Evolutionary conservation across 306 rosid species (phyloP), one percentile per base, ranked within the genome.

Genomic region (Fragaria iinumae): DNA sequence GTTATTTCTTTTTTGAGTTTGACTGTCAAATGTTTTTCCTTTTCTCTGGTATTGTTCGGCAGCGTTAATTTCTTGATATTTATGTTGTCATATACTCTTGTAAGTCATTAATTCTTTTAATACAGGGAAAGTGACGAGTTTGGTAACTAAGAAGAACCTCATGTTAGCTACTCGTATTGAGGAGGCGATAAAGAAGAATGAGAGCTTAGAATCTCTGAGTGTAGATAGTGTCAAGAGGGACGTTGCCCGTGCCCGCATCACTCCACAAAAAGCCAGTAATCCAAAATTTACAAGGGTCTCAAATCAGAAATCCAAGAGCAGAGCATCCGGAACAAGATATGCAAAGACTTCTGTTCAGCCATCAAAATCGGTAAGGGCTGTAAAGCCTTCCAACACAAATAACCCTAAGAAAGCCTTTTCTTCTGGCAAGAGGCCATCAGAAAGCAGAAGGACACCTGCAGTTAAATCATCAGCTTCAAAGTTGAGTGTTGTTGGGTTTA

Each of bases 91-190:
- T 55, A 20, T 57, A 53, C n/a, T 36, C 17, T 41, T 7, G 21
- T 39, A 75, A 73, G 77, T 29, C 70, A 32, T 32, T 14, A 25
- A 55, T 64, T 76, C 36, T 67, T 79, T 20, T 41, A 25, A 25
- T 84, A 71, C 87, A 95, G 99, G 99, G 86, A 95, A 92, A 80
- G 97, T 95, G 80, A 95, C 99, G 10, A 92, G 99, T 84, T 87
- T 95, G 89, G 89, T 92, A 67, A 83, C 93, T 11, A 92, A 79
- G 83, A 95, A 71, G 89, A 91, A 95, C 70, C 39, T 39, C 45
- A 34, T 74, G 52, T 78, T 95, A 87, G 96, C 97, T 18, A 78
- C 82, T 48, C 84, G 86, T 74, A 90, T 95, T n/a, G 99, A 92
- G 82, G 97, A 90, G 83, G 97, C 99, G n/a, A 76, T 95, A 56